A percentile compares a stretch with the other conserved stretches of the same genome.
phyloP scores from a whole-genome alignment of 768 basidiomycete species.

The Phaffia australis region DNA sequence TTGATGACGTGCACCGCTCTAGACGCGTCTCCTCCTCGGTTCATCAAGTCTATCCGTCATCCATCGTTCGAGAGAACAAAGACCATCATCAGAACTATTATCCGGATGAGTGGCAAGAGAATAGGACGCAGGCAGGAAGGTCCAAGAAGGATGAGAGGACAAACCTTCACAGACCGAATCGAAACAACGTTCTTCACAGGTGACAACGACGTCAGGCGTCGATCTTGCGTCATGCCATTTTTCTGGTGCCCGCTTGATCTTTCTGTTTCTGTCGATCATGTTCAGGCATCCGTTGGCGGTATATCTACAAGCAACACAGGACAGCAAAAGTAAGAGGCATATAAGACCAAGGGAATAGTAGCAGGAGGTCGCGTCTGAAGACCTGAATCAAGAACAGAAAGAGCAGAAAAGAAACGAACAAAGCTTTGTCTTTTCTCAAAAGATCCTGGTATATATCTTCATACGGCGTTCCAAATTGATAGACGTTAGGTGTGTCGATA shows the following conservation, averaged over 20 bases:
- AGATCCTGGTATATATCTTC: constrained; percentile 90
- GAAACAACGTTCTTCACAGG: constrained; percentile 97
- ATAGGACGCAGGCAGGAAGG: background rate
- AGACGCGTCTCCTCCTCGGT: constrained; percentile 81
- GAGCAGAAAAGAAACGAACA: constrained; percentile 45
- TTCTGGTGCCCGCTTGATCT: constrained; percentile 84
- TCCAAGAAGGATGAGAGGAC: constrained; percentile 30
- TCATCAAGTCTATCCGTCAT: constrained; percentile 53
- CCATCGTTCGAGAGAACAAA: background rate
- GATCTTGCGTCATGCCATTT: constrained; percentile 87
- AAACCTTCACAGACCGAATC: constrained; percentile 96
- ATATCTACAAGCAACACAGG: constrained; percentile 49
- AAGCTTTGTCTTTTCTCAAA: constrained; percentile 61
- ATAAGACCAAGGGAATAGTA: background rate
- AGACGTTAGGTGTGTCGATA: constrained; percentile 95
- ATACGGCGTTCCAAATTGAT: constrained; percentile 92
- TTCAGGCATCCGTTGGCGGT: constrained; percentile 82
- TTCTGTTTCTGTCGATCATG: constrained; percentile 92
- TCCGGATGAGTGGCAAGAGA: background rate
- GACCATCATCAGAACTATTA: background rate
- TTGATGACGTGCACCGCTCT: constrained; percentile 92
- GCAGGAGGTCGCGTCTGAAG: background rate
- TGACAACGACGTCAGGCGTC: constrained; percentile 92
- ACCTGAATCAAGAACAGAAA: background rate
- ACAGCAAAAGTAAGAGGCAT: background rate